phyloP scores from a whole-genome alignment of 139 green algal genomes.

The Mychonastes homosphaera region DNA sequence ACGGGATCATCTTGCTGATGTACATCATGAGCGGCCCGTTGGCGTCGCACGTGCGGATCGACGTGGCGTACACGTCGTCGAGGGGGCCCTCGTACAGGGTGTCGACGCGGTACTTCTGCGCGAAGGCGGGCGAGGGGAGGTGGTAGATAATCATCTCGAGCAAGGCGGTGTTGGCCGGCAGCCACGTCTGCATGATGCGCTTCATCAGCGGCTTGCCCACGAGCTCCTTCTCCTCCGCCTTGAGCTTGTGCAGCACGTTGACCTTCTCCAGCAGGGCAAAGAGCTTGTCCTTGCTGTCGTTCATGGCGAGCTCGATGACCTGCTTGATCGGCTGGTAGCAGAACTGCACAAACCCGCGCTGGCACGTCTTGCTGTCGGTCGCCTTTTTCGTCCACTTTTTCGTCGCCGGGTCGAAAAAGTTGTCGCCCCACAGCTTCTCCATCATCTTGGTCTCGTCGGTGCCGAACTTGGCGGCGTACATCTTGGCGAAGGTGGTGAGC shows the following conservation, averaged over 20 bases:
- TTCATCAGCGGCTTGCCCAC: conserved; percentile 85
- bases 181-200: conserved; percentile 62
- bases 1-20: conserved; percentile 99
- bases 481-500: conserved; percentile 91
- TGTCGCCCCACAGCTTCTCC: conserved; percentile 92
- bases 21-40: conserved; percentile 97
- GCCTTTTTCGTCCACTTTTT: conserved; percentile 97
- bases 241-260: conserved; percentile 67
- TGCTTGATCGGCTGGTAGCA: conserved; percentile 94
- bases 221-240: conserved; percentile 87
- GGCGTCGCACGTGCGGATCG: conserved; percentile 85
- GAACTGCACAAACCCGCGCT: conserved; percentile 97
- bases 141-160: conserved; percentile 99
- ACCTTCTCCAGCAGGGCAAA: conserved; percentile 91
- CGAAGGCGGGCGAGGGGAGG: conserved; percentile 65
- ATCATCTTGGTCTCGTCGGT: conserved; percentile 73
- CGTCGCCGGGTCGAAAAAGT: conserved; percentile 96
- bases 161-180: conserved; percentile 84
- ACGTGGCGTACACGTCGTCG: conserved; percentile 86
- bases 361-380: conserved; percentile 77
- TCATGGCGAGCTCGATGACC: conserved; percentile 91
- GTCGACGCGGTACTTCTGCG: conserved; percentile 95
- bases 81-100: conserved; percentile 96
- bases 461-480: conserved; percentile 97
- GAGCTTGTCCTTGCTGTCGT: conserved; percentile 94